Evolutionary conservation across 768 basidiomycete species (phyloP).

Genomic region (Rickenella mellea): DNA sequence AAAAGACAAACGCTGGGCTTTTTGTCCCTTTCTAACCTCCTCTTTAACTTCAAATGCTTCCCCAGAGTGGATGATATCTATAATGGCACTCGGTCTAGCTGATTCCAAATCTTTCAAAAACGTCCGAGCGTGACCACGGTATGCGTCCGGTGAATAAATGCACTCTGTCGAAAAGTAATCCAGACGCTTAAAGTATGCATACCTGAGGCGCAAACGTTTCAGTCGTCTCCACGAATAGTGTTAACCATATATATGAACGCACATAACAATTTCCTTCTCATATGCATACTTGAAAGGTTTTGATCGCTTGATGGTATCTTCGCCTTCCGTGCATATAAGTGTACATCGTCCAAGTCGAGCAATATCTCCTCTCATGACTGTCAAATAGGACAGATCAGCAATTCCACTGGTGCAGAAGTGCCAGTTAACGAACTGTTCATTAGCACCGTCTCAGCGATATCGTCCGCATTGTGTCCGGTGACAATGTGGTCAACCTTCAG

Average conservation of each 20-base stretch:
- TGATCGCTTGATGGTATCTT: conserved; percentile 91
- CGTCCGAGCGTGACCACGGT: conserved; percentile 89
- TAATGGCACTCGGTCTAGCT: conserved; percentile 87
- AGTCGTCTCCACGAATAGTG: too few species aligned
- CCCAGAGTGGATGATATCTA: conserved; percentile 96
- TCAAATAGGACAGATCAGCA: not conserved
- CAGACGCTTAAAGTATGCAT: conserved; percentile 98
- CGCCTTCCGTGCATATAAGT: conserved; percentile 88
- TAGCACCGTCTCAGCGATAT: conserved; percentile 95
- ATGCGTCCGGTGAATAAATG: conserved; percentile 98
- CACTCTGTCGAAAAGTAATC: conserved; percentile 99
- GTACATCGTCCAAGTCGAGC: conserved; percentile 91
- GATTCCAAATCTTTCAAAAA: conserved; percentile 96
- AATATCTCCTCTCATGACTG: conserved; percentile 97
- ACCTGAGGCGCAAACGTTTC: conserved; percentile 45
- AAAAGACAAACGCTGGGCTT: conserved; percentile 63
- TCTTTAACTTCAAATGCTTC: conserved; percentile 85
- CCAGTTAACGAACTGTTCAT: conserved; percentile 79
- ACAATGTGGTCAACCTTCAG: conserved; percentile 94
- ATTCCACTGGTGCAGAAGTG: conserved; percentile 1
- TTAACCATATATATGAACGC: too few species aligned
- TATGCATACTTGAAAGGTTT: conserved; percentile 99
- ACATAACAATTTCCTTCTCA: conserved; percentile 99
- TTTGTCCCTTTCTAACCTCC: conserved; percentile 76
- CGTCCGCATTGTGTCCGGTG: conserved; percentile 98